phyloP scores from a whole-genome alignment of 495 filamentous ascomycete species.

The Lepraria neglecta region DNA sequence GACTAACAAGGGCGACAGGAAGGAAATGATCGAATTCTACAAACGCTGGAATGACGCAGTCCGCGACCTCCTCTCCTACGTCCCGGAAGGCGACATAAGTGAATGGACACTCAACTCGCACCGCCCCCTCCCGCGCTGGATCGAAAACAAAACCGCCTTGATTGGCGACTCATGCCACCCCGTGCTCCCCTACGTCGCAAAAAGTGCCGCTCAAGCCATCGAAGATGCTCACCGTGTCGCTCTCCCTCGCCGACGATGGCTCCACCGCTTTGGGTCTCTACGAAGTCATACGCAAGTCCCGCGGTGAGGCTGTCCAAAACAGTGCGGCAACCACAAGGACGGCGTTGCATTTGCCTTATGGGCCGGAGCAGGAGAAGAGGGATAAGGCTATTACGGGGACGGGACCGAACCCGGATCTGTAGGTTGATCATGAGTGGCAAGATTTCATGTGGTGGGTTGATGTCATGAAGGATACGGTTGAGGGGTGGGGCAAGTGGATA shows the following conservation, averaged over 20 bases:
- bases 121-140: conserved; percentile 63
- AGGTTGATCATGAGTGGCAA: conserved; percentile 75
- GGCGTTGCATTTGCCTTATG: conserved; percentile 66
- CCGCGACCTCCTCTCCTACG: conserved; percentile 65
- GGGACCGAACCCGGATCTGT: conserved; percentile 65
- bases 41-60: conserved; percentile 66
- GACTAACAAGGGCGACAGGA: conserved; percentile 66
- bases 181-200: background rate
- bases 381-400: conserved; percentile 63
- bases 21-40: conserved; percentile 60
- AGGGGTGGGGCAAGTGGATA: conserved; percentile 40
- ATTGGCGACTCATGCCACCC: background rate
- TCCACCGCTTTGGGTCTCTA: conserved; percentile 60
- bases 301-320: conserved; percentile 63
- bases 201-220: conserved; percentile 52
- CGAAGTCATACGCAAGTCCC: conserved; percentile 63
- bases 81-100: conserved; percentile 73
- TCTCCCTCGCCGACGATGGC: conserved; percentile 49
- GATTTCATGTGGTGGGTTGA: conserved; percentile 70
- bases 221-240: conserved; percentile 69
- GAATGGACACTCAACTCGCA: conserved; percentile 75
- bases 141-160: conserved; percentile 57
- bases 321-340: conserved; percentile 62
- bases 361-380: conserved; percentile 66
- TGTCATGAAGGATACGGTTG: conserved; percentile 53